Evolutionary conservation across 2,329 filamentous ascomycete species (phyloP).

Genomic region (Ophiostoma fasciatum): DNA sequence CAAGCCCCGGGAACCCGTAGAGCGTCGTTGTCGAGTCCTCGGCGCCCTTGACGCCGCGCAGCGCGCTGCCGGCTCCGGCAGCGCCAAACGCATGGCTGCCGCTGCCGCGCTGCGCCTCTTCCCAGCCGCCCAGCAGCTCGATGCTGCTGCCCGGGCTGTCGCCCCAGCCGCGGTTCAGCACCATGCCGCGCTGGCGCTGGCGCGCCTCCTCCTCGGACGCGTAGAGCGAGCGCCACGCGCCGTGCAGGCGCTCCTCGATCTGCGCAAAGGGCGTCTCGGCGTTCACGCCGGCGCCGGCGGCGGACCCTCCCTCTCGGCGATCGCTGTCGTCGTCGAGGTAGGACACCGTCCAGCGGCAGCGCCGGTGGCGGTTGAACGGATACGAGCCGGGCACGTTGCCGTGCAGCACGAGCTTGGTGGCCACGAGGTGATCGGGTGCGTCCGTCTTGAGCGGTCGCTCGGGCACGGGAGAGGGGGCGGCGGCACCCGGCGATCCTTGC

Average conservation of each 20-base stretch:
- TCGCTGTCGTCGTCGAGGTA: constrained; percentile 30
- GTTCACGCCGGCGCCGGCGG: constrained; percentile 38
- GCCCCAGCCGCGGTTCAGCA: constrained; percentile 79
- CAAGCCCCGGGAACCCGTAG: constrained; percentile 82
- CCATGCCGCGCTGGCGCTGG: constrained; percentile 57
- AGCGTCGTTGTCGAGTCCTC: constrained; percentile 61
- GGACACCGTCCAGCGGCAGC: constrained; percentile 70
- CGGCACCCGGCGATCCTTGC: neutral
- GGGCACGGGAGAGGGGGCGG: constrained; percentile 13
- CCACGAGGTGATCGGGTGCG: constrained; percentile 54
- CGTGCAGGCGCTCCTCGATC: constrained; percentile 52
- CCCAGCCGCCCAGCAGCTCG: constrained; percentile 74
- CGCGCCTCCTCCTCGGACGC: constrained; percentile 36
- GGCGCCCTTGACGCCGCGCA: constrained; percentile 36
- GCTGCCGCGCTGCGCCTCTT: constrained; percentile 27
- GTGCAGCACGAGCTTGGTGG: constrained; percentile 84
- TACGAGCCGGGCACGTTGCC: constrained; percentile 93
- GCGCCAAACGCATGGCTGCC: constrained; percentile 19
- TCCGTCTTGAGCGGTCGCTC: constrained; percentile 24
- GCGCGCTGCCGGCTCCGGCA: constrained; percentile 20
- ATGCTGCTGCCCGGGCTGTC: constrained; percentile 84
- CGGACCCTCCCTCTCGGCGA: too few relatives aligned
- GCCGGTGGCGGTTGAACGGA: constrained; percentile 86
- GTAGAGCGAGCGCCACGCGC: constrained; percentile 56
- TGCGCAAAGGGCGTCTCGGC: constrained; percentile 70